Evolutionary conservation across 306 rosid species (phyloP), one percentile per base, ranked within the genome.

Genomic region (Vigna reflexopilosa): DNA sequence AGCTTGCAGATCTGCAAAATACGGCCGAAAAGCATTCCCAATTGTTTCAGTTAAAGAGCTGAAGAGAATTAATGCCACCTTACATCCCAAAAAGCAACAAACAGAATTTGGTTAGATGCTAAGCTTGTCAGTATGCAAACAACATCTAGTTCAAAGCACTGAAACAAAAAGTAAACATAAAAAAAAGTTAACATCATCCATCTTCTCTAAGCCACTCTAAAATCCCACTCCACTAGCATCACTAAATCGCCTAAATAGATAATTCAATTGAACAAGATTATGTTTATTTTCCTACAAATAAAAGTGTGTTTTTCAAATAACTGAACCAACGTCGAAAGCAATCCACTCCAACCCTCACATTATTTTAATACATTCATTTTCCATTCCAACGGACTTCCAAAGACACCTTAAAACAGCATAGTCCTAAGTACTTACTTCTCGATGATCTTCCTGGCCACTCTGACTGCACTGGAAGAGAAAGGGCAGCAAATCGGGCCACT

Each of bases 51-150:
- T 96, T 77, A 96, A 85, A 48, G 99, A 96, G 82, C 99, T 93
- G 91, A 96, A 96, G 72, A 96, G 96, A 82, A 96, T 91, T 83
- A 96, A 85, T 14, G 98, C 97, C 83, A 96, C 99, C 99, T 96
- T 79, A 49, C 73, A 85, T 72, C 82, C 82, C 70, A 70, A 82
- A 85, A 82, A 55, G 45, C 77, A 76, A 0, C n/a, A 57, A 42
- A 59, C 44, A 74, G 59, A 9, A 79, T 24, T 52, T 28, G 15
- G 79, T 80, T 51, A 85, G 66, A 77, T 22, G 52, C 67, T 71
- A 15, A 87, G 83, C 12, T 64, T 7, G 22, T 81, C 28, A 72
- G 70, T 67, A 77, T 67, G 75, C 16, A 19, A 9, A 12, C 50
- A 45, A 45, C 16, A 45, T 44, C 3, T 13, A 44, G n/a, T 7